Percentiles rank a stretch among this genome's conserved stretches.
These are phyloP conservation scores for Talaromyces sp. DNA, from an alignment of 2,329 filamentous ascomycete genomes.

Conservation along the genomic window DNA sequence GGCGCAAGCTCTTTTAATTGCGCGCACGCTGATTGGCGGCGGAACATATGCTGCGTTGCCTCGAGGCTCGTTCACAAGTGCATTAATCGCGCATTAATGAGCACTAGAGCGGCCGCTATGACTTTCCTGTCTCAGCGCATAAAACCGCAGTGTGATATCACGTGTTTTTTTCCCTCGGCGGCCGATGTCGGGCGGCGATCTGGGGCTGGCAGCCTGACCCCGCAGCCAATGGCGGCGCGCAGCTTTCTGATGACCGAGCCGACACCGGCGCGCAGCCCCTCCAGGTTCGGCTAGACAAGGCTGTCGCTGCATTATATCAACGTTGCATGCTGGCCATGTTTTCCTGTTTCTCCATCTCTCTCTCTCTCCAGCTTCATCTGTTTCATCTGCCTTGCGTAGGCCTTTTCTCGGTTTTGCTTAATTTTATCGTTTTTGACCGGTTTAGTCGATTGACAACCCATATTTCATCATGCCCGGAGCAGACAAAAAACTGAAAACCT, in stretches of 20 bases:
- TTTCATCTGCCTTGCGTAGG: background rate
- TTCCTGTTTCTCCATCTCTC: background rate
- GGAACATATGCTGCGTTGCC: background rate
- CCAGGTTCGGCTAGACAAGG: slow-evolving; percentile 9
- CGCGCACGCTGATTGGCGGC: background rate
- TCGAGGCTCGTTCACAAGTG: background rate
- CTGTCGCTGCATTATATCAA: background rate
- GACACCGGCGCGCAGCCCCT: slow-evolving; percentile 12
- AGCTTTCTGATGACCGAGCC: slow-evolving; percentile 5
- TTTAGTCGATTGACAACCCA: background rate
- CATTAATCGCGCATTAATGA: background rate
- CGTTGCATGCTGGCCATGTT: background rate
- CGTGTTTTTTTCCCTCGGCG: background rate
- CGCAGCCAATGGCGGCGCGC: slow-evolving; percentile 4
- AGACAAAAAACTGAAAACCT: slow-evolving; percentile 68
- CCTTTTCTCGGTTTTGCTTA: background rate
- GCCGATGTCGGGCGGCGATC: slow-evolving; percentile 8
- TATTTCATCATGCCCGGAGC: slow-evolving; percentile 65
- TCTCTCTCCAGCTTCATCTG: background rate
- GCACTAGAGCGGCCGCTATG: background rate
- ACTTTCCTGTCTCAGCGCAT: slow-evolving; percentile 1
- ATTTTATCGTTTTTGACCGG: background rate
- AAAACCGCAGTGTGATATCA: background rate
- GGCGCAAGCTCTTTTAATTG: background rate
- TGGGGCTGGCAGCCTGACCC: background rate